Conservation (phyloP, 345 rosid genomes). For the Raphanus sativus region DNA sequence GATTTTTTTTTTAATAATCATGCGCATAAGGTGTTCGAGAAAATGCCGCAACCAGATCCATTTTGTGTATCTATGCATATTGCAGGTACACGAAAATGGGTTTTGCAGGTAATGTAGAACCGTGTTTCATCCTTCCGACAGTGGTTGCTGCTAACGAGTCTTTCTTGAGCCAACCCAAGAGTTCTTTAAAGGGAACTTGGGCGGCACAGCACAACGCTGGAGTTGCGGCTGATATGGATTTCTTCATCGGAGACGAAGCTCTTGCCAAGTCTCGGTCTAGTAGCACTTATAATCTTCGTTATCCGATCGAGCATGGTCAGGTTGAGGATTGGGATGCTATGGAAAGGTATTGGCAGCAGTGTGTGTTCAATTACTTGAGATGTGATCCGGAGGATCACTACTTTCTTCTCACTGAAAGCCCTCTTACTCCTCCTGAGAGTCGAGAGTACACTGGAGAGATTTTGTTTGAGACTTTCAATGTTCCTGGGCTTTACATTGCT, state of each 20-base stretch:
- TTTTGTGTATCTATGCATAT: neutral
- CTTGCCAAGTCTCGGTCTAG: constrained; percentile 69
- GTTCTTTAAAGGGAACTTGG: constrained; percentile 69
- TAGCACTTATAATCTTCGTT: constrained; percentile 72
- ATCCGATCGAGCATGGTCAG: constrained; percentile 87
- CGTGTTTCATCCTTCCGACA: constrained; percentile 87
- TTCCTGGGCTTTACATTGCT: constrained; percentile 94
- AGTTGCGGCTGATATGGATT: constrained; percentile 96
- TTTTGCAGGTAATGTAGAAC: constrained; percentile 96
- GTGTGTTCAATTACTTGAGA: constrained; percentile 82
- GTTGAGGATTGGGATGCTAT: constrained; percentile 97
- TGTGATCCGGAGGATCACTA: constrained; percentile 99
- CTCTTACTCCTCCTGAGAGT: constrained; percentile 94
- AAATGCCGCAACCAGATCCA: constrained; percentile 4
- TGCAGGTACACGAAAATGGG: constrained; percentile 94
- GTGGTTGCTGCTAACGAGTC: constrained; percentile 91
- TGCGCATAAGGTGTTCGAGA: neutral
- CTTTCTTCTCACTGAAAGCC: constrained; percentile 94
- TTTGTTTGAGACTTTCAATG: constrained; percentile 93
- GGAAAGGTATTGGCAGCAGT: constrained; percentile 99
- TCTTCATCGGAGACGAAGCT: constrained; percentile 90
- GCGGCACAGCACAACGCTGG: constrained; percentile 86
- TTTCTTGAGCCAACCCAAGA: constrained; percentile 68
- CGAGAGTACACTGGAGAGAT: constrained; percentile 96
- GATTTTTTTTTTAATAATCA: neutral